These are phyloP conservation scores for Penicillium paneum DNA, from an alignment of 2,329 filamentous ascomycete genomes.

Conservation along the genomic window DNA sequence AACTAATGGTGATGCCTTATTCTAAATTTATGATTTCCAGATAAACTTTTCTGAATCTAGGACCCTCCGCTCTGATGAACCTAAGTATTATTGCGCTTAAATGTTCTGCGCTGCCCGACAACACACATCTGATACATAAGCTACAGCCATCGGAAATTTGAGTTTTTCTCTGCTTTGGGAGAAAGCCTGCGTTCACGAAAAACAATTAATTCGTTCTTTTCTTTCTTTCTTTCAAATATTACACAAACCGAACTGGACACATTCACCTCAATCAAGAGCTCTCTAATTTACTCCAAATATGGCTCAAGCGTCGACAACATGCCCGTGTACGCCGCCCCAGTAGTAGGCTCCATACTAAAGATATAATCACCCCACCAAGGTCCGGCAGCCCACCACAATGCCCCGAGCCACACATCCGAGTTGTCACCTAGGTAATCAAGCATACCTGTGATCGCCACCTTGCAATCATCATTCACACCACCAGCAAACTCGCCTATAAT, in stretches of 20 bases:
- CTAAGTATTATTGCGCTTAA: neutral
- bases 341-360: slow-evolving; percentile 50
- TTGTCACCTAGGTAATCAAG: slow-evolving; percentile 49
- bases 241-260: neutral
- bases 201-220: neutral
- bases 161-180: neutral
- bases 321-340: slow-evolving; percentile 43
- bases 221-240: neutral
- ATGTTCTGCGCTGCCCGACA: neutral
- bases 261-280: neutral
- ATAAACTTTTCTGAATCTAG: neutral
- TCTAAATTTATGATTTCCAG: slow-evolving; percentile 3
- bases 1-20: neutral
- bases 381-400: slow-evolving; percentile 55
- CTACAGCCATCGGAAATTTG: neutral
- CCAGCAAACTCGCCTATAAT: slow-evolving; percentile 56
- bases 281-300: slow-evolving; percentile 20
- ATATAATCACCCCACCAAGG: slow-evolving; percentile 52
- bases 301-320: slow-evolving; percentile 28
- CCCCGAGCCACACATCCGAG: slow-evolving; percentile 53
- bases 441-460: slow-evolving; percentile 50
- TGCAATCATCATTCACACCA: slow-evolving; percentile 51
- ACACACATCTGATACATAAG: neutral
- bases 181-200: neutral
- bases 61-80: neutral